Conservation (phyloP, 1,284 basidiomycete species). For the Puccinia polysora region DNA sequence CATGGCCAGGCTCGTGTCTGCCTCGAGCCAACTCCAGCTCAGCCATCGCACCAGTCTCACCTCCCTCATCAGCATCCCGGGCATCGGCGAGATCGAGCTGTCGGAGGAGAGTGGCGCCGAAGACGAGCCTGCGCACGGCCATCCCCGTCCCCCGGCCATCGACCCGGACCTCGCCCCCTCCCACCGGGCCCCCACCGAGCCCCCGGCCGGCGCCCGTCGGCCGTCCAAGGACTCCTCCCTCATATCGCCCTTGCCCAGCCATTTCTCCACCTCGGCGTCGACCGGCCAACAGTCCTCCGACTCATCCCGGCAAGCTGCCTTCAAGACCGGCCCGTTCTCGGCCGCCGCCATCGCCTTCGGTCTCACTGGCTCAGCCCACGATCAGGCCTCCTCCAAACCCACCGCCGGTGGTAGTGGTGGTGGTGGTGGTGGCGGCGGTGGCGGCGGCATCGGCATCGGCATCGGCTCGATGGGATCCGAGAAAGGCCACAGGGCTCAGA, state of each 20-base stretch:
- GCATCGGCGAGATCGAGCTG: conserved; percentile 63
- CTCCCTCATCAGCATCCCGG: conserved; percentile 56
- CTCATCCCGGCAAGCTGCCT: conserved; percentile 6
- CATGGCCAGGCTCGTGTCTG: conserved; percentile 30
- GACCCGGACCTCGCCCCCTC: neutral
- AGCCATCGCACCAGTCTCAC: conserved; percentile 15
- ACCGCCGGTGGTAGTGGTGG: no score
- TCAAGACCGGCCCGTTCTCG: conserved; percentile 40
- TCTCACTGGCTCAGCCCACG: conserved; percentile 8
- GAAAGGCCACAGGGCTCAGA: conserved; percentile 13
- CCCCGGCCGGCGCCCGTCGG: neutral
- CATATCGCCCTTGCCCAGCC: conserved; percentile 26
- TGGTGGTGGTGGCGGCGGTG: no score
- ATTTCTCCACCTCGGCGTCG: conserved; percentile 9
- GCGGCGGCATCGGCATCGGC: no score
- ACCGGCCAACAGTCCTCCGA: conserved; percentile 10
- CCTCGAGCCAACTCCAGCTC: conserved; percentile 6
- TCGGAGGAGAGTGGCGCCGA: conserved; percentile 73
- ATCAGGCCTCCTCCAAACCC: conserved; percentile 1
- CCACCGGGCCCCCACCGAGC: conserved; percentile 52
- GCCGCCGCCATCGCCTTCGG: conserved; percentile 40
- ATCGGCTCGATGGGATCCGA: neutral
- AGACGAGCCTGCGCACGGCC: conserved; percentile 59
- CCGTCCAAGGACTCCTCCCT: conserved; percentile 20
- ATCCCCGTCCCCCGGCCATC: conserved; percentile 15